A percentile compares a stretch with the other conserved stretches of the same genome.
Evolutionary conservation across 2,329 filamentous ascomycete genomes (phyloP).

Genomic region (Endoconidiophora laricicola): DNA sequence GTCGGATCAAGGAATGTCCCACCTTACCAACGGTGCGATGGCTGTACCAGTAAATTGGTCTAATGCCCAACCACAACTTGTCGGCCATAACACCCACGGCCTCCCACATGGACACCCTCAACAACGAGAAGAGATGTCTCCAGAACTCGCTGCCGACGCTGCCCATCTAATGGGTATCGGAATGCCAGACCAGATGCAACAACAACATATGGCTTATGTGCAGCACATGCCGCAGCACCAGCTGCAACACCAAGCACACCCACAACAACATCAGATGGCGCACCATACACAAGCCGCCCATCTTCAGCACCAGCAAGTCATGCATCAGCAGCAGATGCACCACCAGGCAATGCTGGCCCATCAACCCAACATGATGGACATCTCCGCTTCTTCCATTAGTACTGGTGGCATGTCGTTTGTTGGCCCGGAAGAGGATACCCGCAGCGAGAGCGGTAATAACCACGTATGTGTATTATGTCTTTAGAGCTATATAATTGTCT

Average conservation of each 20-base stretch:
- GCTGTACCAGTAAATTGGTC: constrained; percentile 6
- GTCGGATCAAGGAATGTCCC: constrained; percentile 8
- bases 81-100: neutral
- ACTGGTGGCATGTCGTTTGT: constrained; percentile 6
- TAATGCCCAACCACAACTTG: constrained; percentile 5
- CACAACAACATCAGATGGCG: constrained; percentile 5
- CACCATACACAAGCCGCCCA: constrained; percentile 9
- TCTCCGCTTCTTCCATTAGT: constrained; percentile 4
- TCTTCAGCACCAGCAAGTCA: constrained; percentile 7
- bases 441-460: constrained; percentile 8
- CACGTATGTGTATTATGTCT: constrained; percentile 1
- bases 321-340: constrained; percentile 14
- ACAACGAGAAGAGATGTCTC: neutral
- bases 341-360: constrained; percentile 26
- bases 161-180: constrained; percentile 9
- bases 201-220: constrained; percentile 6
- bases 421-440: constrained; percentile 7
- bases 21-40: constrained; percentile 6
- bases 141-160: constrained; percentile 9
- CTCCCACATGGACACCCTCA: neutral
- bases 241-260: constrained; percentile 17
- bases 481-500: neutral
- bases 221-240: constrained; percentile 8
- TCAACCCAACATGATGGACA: constrained; percentile 22
- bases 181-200: constrained; percentile 10